A percentile compares a stretch with the other conserved stretches of the same genome.
These are phyloP conservation scores for Neurospora crassa DNA, from an alignment of 2,329 filamentous ascomycete genomes.

Conservation along the genomic window DNA sequence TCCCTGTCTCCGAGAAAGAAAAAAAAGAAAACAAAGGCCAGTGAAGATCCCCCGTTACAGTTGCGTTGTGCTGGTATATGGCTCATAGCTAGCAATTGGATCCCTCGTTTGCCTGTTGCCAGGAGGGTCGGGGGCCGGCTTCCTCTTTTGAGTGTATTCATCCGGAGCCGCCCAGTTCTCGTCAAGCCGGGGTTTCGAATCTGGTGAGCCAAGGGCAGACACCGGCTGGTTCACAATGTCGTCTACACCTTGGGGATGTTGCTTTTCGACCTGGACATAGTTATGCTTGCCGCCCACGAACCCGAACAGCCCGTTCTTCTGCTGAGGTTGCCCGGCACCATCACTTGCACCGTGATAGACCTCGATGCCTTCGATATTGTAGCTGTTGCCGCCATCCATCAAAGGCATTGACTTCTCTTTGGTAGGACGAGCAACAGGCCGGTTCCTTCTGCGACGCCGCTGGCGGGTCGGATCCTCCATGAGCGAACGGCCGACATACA, in stretches of 20 bases:
- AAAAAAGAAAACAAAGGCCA: neutral
- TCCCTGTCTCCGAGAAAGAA: neutral
- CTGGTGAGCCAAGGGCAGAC: conserved; percentile 1
- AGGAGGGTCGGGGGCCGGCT: neutral
- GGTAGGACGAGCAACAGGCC: neutral
- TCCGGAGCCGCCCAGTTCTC: conserved; percentile 15
- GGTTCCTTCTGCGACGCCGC: neutral
- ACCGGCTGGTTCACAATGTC: conserved; percentile 4
- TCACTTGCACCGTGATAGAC: neutral
- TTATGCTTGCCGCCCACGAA: conserved; percentile 16
- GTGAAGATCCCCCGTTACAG: neutral
- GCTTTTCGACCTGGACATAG: conserved; percentile 24
- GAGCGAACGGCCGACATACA: conserved; percentile 7
- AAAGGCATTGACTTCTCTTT: neutral
- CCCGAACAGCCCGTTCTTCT: neutral
- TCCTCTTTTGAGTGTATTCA: conserved; percentile 9
- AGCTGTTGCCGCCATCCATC: neutral
- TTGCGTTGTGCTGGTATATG: conserved; percentile 9
- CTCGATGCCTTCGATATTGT: conserved; percentile 5
- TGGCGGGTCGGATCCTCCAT: neutral
- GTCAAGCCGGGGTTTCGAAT: conserved; percentile 8
- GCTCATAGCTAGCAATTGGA: conserved; percentile 19
- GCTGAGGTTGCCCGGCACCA: neutral
- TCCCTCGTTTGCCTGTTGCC: conserved; percentile 19
- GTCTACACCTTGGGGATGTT: conserved; percentile 11